Base-by-base conservation (phyloP, 192 early-diverging fungal genomes). In the Mortierella antarctica region DNA sequence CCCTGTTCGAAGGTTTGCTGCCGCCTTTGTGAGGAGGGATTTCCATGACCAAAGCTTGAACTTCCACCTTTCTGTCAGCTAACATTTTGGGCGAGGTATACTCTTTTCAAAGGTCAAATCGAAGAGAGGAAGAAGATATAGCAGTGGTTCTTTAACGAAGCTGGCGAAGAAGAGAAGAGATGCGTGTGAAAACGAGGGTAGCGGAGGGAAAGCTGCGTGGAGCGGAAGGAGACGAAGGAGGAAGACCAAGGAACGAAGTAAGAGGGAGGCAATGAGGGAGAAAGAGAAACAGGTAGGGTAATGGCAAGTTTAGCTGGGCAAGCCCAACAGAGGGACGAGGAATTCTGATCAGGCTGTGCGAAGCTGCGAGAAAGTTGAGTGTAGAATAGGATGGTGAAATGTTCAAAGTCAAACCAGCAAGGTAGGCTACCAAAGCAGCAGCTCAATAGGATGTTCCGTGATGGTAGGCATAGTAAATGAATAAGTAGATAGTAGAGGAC, bases 51-150 rank as follows among this genome's bases (percentile, higher is more conserved):
- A 72, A 48, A 15, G 69, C 41, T 14, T 72, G 77, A 44, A 68
- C 62, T 31, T 61, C 55, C 23, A 44, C 15, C 21, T 72, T 72
- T 54, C 77, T 67, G 46, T 72, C 77, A 21, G 77, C 69, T 44
- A 72, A 15, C 70, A 80, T 80, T 55, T 44, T 47, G 6, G 9
- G 12, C 17, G 11, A 46, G 18, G 56, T 20, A 31, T 2, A 2
- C 1, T 31, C 31, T 31, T 31, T 31, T 31, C 31, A 31, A 31
- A 31, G 31, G 3, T 31, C 31, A 31, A 31, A 31, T 31, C 31
- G 31, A 2, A 31, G 31, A 31, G 31, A 31, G 3, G 3, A 3
- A 3, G 3, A 31, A 31, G 31, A 31, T 31, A 31, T 31, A 31
- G 31, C 31, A 3, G 31, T 31, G 31, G 31, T 31, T 31, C 31